phyloP scores from a whole-genome alignment of 2,329 filamentous ascomycete genomes.

The Rhynchosporium graminicola region DNA sequence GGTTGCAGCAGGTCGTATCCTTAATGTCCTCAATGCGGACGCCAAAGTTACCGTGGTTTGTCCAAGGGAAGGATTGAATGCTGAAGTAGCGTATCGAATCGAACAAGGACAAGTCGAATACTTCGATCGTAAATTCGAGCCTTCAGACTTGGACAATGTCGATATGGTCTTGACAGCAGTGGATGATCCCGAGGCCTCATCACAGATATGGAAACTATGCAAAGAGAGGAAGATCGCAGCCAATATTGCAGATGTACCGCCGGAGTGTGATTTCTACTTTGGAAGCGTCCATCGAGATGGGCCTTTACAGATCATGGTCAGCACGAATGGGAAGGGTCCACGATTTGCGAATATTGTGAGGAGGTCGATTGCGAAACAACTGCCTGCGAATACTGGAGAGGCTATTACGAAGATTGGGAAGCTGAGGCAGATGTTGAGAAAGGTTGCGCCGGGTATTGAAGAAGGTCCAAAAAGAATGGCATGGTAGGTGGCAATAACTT shows the following conservation, averaged over 20 bases:
- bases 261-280: conserved; percentile 99
- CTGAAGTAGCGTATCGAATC: conserved; percentile 84
- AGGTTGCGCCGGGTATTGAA: conserved; percentile 68
- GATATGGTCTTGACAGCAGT: conserved; percentile 93
- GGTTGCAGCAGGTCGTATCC: conserved; percentile 93
- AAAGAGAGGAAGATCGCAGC: conserved; percentile 80
- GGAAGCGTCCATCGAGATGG: conserved; percentile 94
- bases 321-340: conserved; percentile 95
- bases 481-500: conserved; percentile 58
- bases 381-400: conserved; percentile 79
- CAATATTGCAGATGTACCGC: conserved; percentile 95
- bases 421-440: conserved; percentile 76
- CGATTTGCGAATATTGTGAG: conserved; percentile 85
- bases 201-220: conserved; percentile 89
- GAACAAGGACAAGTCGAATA: conserved; percentile 74
- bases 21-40: conserved; percentile 93
- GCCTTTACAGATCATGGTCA: conserved; percentile 96
- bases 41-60: conserved; percentile 85
- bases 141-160: conserved; percentile 80
- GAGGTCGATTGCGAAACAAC: conserved; percentile 71
- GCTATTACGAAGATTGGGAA: conserved; percentile 84
- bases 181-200: conserved; percentile 90
- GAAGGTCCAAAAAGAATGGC: conserved; percentile 88
- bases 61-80: conserved; percentile 77
- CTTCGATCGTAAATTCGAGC: conserved; percentile 80